Evolutionary conservation across 306 rosid genomes (phyloP), one percentile per base, ranked within the genome.

Genomic region (Adenanthera pavonina): DNA sequence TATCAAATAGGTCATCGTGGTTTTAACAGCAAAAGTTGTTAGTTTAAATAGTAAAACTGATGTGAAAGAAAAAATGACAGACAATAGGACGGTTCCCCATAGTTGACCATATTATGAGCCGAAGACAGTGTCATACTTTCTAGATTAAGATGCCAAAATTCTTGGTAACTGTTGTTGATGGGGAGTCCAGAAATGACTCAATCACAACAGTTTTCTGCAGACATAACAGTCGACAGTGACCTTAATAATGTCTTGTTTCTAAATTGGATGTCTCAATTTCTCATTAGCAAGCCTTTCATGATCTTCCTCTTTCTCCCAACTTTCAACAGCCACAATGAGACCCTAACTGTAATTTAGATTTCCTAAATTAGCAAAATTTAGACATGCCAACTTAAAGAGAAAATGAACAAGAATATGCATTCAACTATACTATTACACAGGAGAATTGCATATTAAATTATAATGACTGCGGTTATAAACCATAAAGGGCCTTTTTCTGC

Each of bases 401-500:
- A 30, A 51, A 19, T 2, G 12, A 33, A 33, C 30, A 34, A 33
- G 57, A 49, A 33, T 51, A 51, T 72, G 12, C 62, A 72, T 34
- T 49, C 43, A 72, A 33, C 33, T 33, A 25, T 49, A 61, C 5
- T 38, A 61, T 61, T 33, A 11, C 68, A 61, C 33, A 9, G 4
- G 25, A 13, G n/a, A 71, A 12, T 25, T 47, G 62, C 40, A 20
- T 20, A 46, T 72, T 47, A 16, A 35, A 72, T 35, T 49, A 49
- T 36, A 36, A 64, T 35, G 70, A 25, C 46, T 15, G 30, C 1
- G 70, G 47, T 36, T 36, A 36, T 17, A 14, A 36, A 36, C 30
- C 15, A 68, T 51, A 44, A 49, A 70, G 51, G 56, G 74, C 48
- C 74, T 75, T 69, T 46, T 69, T 62, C 77, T 19, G 8, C 78